Base-by-base conservation (phyloP, 2,329 filamentous ascomycete genomes). In the Calonectria pseudoreteaudii region DNA sequence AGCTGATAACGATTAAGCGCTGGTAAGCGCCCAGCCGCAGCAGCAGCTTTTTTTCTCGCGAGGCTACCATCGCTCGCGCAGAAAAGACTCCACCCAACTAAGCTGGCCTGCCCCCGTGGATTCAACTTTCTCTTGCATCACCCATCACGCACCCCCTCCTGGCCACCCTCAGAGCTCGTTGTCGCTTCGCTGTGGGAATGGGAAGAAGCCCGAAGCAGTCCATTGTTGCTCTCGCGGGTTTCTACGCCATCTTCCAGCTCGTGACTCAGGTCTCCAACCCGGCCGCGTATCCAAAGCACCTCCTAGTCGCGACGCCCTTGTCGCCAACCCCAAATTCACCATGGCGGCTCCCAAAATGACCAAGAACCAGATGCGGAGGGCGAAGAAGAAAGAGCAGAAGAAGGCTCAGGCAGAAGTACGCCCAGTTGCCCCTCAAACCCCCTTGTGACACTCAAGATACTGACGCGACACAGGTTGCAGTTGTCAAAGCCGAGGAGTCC, bases 371-470 rank as follows among this genome's bases (percentile, higher is more conserved):
- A 93, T 96, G 88, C 92, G 95, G 84, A 93, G 96, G 84, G 94
- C 95, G 64, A 96, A 96, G 89, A 98, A 97, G 91, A 98, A 98
- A 92, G 94, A 95, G 81, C 92, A 95, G 83, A 97, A 97, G 87
- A 92, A 92, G 81, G 86, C 91, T 78, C 86, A 90, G 67, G 86
- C 90, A 84, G 87, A 92, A 80, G 91, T 91, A 69, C 76, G 74
- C 31, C 14, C 49, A 11, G 47, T 14, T 30, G 16, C 20, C 20
- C 11, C 18, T 14, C 70, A 8, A 38, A 11, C 44, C 28, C 36
- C 31, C 38, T 18, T 56, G 26, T 52, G 20, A 28, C 65, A 58
- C 23, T 18, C 41, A 34, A 38, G 20, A 34, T 69, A 38, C 78
- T 80, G 62, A 76, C 79, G 76, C 73, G 78, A 74, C 60, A 36